Percentiles rank a stretch among this genome's conserved stretches.
Conservation (phyloP, 2,329 filamentous ascomycete genomes). For the Pyrenochaeta sp. region DNA sequence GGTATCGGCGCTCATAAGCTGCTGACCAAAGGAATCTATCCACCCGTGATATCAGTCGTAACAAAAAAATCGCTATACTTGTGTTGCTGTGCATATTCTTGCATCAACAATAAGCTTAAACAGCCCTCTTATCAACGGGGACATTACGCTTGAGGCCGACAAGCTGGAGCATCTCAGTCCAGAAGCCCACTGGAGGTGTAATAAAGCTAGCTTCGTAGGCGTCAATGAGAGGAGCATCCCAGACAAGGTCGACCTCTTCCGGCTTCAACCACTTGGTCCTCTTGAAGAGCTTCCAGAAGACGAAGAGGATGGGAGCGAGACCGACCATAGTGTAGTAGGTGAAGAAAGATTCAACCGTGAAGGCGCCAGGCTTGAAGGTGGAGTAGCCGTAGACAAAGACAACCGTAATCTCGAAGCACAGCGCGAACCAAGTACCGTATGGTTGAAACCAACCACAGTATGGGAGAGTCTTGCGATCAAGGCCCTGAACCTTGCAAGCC, state of each 20-base stretch:
- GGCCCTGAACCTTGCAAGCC: constrained; percentile 58
- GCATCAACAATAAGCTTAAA: constrained; percentile 13
- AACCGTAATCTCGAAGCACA: constrained; percentile 59
- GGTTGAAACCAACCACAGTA: constrained; percentile 59
- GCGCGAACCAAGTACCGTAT: constrained; percentile 60
- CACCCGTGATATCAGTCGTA: constrained; percentile 18
- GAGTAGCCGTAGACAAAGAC: constrained; percentile 64
- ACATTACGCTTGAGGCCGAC: constrained; percentile 44
- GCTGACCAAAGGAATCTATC: constrained; percentile 21
- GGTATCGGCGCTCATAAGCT: constrained; percentile 10
- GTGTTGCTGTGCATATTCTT: constrained; percentile 2
- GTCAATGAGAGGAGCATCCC: constrained; percentile 52
- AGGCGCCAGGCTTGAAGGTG: constrained; percentile 58
- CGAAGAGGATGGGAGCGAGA: constrained; percentile 62
- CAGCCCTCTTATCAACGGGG: constrained; percentile 39
- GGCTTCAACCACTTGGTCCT: constrained; percentile 62
- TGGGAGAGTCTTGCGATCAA: constrained; percentile 59
- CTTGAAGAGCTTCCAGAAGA: constrained; percentile 71
- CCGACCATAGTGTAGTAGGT: constrained; percentile 63
- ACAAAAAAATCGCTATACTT: constrained; percentile 2
- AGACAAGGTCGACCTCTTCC: constrained; percentile 58
- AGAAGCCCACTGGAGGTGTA: constrained; percentile 42
- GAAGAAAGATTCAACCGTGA: constrained; percentile 60
- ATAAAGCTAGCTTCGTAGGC: constrained; percentile 54
- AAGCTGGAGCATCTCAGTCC: constrained; percentile 48